Evolutionary conservation across 2,329 filamentous ascomycete species (phyloP), one percentile per base, ranked within the genome.

Genomic region (Colletotrichum sp.): DNA sequence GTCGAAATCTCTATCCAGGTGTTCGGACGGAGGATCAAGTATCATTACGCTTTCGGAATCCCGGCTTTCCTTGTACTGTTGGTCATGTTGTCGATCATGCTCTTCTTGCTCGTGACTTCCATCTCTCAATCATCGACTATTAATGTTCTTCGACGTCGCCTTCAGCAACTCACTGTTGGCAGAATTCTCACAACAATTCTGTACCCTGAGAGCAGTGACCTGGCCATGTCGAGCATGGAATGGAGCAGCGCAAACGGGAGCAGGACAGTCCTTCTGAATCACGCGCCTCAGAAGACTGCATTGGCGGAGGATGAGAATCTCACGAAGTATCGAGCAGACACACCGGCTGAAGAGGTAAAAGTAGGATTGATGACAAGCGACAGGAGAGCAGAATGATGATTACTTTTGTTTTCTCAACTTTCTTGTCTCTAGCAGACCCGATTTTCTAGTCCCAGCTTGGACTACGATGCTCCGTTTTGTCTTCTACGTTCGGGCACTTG

Each of bases 1-100:
- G 64, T 52, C 6, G 28, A 52, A 28, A 66, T 84, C 8, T 77
- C 78, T 3, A 79, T 86, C 39, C 82, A 77, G 1, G 75, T 82
- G 5, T 83, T 80, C 60, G 78, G 78, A 4, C 79, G 77, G 8
- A 78, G 77, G 5, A 82, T 86, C 52, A 79, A 78, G 39, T 87
- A 86, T 76, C 75, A 81, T 21, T 71, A 80, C 9, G 72, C 71
- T 5, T 86, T 82, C 73, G 84, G 80, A 15, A 81, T 86, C 18
- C 84, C 85, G 2, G 84, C 82, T 0, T 80, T 81, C 26, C 26
- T 83, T 3, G 57, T 80, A 24, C n/a, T 71, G 26, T n/a, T 64
- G 5, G 32, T 44, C 13, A 65, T 73, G 28, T 8, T 52, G 4
- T n/a, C 49, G 2, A 49, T 76, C 6, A 15, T 60, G 2, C 36